Conservation (phyloP, 345 rosid species). For the Nephelium lappaceum region DNA sequence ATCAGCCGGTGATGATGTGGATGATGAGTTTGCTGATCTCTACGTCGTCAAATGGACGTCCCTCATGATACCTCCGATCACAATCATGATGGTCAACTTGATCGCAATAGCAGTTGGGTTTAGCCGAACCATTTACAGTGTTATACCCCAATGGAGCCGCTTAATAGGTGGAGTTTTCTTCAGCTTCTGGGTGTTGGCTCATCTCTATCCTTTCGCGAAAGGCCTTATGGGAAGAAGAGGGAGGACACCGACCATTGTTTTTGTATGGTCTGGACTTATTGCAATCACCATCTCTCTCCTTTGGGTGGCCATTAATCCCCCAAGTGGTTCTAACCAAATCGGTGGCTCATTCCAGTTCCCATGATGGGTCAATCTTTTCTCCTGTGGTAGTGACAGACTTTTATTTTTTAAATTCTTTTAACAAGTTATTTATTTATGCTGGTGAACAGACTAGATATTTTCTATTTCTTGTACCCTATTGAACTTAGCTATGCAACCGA, state of each 20-base stretch:
- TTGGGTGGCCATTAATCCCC: slow-evolving; percentile 97
- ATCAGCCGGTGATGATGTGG: slow-evolving; percentile 84
- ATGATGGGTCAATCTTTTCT: slow-evolving; percentile 44
- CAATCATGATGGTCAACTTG: slow-evolving; percentile 89
- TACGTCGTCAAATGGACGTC: slow-evolving; percentile 85
- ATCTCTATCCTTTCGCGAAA: slow-evolving; percentile 96
- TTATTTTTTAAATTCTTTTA: slow-evolving; percentile 28
- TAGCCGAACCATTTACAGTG: slow-evolving; percentile 89
- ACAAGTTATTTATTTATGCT: slow-evolving; percentile 8
- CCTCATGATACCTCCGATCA: slow-evolving; percentile 88
- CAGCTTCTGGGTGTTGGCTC: slow-evolving; percentile 99
- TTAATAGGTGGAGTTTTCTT: slow-evolving; percentile 93
- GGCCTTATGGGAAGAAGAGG: slow-evolving; percentile 99
- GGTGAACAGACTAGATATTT: slow-evolving; percentile 24
- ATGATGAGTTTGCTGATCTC: slow-evolving; percentile 94
- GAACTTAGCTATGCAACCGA: slow-evolving; percentile 3
- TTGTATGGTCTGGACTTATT: slow-evolving; percentile 94
- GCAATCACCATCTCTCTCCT: slow-evolving; percentile 95
- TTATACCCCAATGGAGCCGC: slow-evolving; percentile 83
- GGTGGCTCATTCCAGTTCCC: slow-evolving; percentile 97
- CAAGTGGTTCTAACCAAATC: slow-evolving; percentile 63
- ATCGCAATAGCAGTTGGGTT: slow-evolving; percentile 93
- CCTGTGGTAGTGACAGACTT: slow-evolving; percentile 8
- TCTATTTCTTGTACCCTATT: slow-evolving; percentile 19
- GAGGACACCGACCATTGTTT: slow-evolving; percentile 93